A percentile compares a stretch with the other conserved stretches of the same genome.
These are phyloP conservation scores for Danielia oregonensis DNA, from an alignment of 805 yeast genomes.

Conservation along the genomic window DNA sequence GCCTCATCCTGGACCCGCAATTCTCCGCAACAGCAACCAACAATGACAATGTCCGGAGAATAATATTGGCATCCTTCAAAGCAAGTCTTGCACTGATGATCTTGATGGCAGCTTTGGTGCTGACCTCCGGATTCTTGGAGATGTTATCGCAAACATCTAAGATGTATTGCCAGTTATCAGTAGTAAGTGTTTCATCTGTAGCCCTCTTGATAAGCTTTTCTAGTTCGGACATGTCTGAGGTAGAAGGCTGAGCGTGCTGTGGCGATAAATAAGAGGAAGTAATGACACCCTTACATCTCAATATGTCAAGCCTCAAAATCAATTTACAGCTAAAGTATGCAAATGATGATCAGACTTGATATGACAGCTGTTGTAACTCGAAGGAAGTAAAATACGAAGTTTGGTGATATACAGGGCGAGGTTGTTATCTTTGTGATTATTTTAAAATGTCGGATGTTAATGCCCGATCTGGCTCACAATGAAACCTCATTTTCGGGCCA, in stretches of 20 bases:
- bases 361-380: too few species aligned
- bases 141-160: conserved; percentile 41
- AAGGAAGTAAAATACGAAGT: too few species aligned
- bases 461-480: too few species aligned
- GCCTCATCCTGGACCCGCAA: conserved; percentile 43
- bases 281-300: neutral
- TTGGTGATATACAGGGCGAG: too few species aligned
- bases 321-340: too few species aligned
- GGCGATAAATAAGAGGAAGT: neutral
- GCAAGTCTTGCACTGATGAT: conserved; percentile 22
- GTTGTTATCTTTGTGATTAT: too few species aligned
- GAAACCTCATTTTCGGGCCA: too few species aligned
- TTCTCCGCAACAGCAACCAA: conserved; percentile 40
- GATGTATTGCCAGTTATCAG: conserved; percentile 43
- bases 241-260: neutral
- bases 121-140: conserved; percentile 33
- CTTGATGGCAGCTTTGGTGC: conserved; percentile 31
- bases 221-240: conserved; percentile 8
- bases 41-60: conserved; percentile 34
- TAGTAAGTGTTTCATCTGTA: conserved; percentile 38
- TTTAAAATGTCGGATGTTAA: too few species aligned
- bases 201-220: conserved; percentile 30
- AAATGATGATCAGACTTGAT: too few species aligned
- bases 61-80: conserved; percentile 38
- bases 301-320: neutral